phyloP scores from a whole-genome alignment of 345 rosid species.

The Pistacia vera region DNA sequence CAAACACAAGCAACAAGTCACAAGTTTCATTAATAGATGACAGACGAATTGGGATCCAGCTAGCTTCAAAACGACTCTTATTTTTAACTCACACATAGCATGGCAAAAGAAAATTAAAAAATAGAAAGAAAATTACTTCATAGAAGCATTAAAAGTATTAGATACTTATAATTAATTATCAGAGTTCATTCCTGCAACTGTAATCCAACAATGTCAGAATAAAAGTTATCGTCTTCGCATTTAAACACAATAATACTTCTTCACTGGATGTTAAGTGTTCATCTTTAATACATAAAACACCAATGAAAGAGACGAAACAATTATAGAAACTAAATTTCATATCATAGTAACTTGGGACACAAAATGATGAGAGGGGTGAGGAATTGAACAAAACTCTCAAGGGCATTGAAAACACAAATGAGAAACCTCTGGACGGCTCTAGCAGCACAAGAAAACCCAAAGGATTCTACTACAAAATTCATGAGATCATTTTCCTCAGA shows the following conservation, averaged over 20 bases:
- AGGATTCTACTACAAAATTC: constrained; percentile 15
- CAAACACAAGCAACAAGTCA: not conserved
- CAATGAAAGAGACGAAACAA: not conserved
- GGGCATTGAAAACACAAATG: not conserved
- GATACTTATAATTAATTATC: too few species aligned
- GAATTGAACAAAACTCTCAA: constrained; percentile 15
- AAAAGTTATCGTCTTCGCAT: too few species aligned
- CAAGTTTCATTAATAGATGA: not conserved
- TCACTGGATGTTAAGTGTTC: too few species aligned
- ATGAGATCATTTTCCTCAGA: constrained; percentile 20
- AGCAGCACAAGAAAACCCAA: constrained; percentile 67
- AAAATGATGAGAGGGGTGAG: constrained; percentile 4
- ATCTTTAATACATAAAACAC: too few species aligned
- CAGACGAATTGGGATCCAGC: constrained; percentile 15
- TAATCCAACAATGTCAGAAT: too few species aligned
- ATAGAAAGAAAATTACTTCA: too few species aligned
- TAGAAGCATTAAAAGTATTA: not conserved
- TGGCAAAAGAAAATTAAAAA: too few species aligned
- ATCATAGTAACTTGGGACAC: not conserved
- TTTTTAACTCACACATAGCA: too few species aligned
- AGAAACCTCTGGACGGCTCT: constrained; percentile 59
- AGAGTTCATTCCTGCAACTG: too few species aligned
- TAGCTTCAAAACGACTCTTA: not conserved
- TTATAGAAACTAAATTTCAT: not conserved
- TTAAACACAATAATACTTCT: too few species aligned